These are phyloP conservation scores for Cordyceps pruinosa DNA, from an alignment of 2,329 filamentous ascomycete genomes.

Conservation along the genomic window DNA sequence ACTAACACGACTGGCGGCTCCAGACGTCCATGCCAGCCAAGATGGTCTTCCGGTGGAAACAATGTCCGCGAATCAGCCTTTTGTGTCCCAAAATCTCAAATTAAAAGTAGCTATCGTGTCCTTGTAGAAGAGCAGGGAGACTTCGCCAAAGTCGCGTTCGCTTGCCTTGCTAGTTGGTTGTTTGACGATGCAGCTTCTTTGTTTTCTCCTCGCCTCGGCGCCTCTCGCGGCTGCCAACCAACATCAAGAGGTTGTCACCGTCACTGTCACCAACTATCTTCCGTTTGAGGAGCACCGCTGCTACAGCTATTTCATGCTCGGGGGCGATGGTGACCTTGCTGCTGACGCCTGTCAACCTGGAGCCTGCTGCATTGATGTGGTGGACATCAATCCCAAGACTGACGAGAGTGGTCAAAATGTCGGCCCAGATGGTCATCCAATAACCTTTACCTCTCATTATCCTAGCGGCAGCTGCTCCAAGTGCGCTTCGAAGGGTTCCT, in stretches of 20 bases:
- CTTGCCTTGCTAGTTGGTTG: background rate
- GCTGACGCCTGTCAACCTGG: conserved; percentile 1
- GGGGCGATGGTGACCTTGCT: background rate
- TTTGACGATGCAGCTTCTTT: background rate
- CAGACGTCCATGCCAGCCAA: background rate
- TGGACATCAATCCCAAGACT: background rate
- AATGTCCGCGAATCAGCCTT: background rate
- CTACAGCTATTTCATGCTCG: background rate
- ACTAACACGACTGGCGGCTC: background rate
- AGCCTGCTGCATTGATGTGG: background rate
- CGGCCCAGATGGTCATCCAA: background rate
- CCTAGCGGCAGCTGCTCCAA: background rate
- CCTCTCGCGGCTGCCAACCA: background rate
- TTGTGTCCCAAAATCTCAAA: background rate
- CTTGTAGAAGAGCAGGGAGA: background rate
- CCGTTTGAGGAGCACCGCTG: conserved; percentile 11
- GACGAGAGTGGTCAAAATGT: background rate
- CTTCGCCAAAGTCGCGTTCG: background rate
- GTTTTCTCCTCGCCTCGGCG: background rate
- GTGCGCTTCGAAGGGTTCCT: no score
- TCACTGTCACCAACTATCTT: conserved; percentile 9
- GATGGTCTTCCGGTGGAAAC: background rate
- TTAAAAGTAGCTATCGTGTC: background rate
- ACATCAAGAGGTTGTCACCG: background rate
- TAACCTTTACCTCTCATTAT: background rate